Conservation (phyloP, 495 filamentous ascomycete genomes). For the Neurospora tetrasperma region DNA sequence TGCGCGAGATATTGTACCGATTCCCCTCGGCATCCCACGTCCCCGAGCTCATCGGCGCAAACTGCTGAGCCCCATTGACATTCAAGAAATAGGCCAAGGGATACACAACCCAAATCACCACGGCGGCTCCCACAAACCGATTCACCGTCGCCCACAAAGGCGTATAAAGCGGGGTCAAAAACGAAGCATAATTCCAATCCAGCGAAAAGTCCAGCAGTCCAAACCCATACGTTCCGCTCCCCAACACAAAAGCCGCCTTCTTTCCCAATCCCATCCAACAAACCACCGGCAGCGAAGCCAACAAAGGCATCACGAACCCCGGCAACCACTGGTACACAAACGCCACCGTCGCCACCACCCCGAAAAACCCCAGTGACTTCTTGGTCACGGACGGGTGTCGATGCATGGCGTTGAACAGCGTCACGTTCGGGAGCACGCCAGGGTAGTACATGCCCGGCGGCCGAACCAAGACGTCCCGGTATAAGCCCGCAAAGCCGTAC, state of each 20-base stretch:
- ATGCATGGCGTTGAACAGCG: not conserved
- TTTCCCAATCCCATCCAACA: not conserved
- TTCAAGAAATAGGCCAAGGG: not conserved
- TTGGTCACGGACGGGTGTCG: not conserved
- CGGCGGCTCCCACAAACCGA: not conserved
- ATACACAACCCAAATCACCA: not conserved
- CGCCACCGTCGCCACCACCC: not conserved
- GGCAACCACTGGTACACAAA: not conserved
- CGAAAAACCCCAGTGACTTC: not conserved
- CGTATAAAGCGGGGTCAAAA: not conserved
- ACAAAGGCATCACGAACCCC: not conserved
- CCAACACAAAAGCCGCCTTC: not conserved
- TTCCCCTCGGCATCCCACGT: not conserved
- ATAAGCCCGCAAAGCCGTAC: not conserved
- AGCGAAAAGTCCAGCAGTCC: not conserved
- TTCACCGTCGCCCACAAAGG: not conserved
- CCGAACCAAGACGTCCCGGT: not conserved
- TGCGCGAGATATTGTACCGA: not conserved
- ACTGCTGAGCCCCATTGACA: not conserved
- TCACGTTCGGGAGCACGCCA: not conserved
- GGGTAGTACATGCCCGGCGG: not conserved
- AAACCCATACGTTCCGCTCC: not conserved
- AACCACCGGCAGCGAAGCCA: not conserved
- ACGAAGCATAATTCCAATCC: not conserved
- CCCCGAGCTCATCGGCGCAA: not conserved